phyloP scores from a whole-genome alignment of 1,139 yeast genomes.

The Pichia sp. region DNA sequence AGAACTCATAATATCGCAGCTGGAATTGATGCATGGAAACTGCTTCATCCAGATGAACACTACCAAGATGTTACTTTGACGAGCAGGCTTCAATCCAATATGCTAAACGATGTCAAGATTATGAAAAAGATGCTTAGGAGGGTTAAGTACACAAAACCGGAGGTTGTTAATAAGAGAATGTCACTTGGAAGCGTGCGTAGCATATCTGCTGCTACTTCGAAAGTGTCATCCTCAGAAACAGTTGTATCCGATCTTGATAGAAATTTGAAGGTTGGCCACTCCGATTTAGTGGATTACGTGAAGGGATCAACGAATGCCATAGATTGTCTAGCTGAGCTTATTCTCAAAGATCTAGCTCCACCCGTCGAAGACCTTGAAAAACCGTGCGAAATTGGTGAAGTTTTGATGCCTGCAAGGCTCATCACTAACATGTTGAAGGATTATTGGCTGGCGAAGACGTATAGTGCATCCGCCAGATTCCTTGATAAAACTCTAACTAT shows the following conservation, averaged over 20 bases:
- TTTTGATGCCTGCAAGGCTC: constrained; percentile 91
- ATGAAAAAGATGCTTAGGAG: constrained; percentile 5
- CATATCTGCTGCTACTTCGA: constrained; percentile 1
- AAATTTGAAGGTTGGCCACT: constrained; percentile 5
- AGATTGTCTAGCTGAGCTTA: constrained; percentile 76
- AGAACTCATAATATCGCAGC: constrained; percentile 2
- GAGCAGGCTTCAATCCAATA: neutral
- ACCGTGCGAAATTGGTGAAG: constrained; percentile 78
- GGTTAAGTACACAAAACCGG: constrained; percentile 3
- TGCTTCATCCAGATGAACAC: neutral
- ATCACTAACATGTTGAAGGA: constrained; percentile 84
- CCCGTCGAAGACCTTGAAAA: constrained; percentile 75
- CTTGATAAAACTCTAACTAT: constrained; percentile 82
- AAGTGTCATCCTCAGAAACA: neutral
- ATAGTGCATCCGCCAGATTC: constrained; percentile 86
- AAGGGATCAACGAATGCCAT: constrained; percentile 74
- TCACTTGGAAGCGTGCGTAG: constrained; percentile 1
- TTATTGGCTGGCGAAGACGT: constrained; percentile 95
- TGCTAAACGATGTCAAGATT: constrained; percentile 1
- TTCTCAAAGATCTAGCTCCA: constrained; percentile 73
- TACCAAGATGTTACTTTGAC: neutral
- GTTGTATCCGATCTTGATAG: constrained; percentile 5
- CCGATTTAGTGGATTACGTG: constrained; percentile 61
- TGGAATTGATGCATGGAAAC: constrained; percentile 2
- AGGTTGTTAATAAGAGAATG: neutral